A percentile compares a stretch with the other conserved stretches of the same genome.
Conservation (phyloP, 225 moss, liverwort and hornwort genomes). For the Marchantia polymorpha region DNA sequence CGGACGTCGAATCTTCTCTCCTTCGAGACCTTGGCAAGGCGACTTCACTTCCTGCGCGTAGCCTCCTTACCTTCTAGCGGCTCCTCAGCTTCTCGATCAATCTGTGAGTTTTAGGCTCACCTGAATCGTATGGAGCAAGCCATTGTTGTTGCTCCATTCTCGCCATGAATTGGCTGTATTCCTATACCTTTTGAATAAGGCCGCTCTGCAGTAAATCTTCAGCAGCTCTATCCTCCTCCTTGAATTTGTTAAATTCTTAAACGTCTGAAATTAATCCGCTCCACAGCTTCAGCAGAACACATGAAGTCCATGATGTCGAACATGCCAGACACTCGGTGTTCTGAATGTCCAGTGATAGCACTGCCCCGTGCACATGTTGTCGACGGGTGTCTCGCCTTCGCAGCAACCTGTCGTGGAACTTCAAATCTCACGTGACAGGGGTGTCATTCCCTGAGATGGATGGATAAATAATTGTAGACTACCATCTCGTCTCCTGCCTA, state of each 20-base stretch:
- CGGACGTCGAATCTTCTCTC: not conserved
- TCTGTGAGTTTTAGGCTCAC: not conserved
- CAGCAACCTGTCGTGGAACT: not conserved
- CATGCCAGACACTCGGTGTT: not conserved
- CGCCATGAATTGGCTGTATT: constrained; percentile 1
- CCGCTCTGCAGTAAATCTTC: not conserved
- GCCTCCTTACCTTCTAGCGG: not conserved
- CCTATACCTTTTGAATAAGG: not conserved
- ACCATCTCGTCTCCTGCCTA: not conserved
- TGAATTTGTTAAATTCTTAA: not conserved
- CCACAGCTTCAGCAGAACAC: not conserved
- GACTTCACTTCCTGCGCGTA: not conserved
- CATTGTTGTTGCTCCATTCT: not conserved
- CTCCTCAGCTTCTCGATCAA: constrained; percentile 2
- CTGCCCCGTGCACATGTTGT: not conserved
- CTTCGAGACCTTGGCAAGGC: not conserved
- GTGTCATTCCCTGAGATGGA: not conserved
- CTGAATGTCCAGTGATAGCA: not conserved
- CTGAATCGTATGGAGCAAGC: constrained; percentile 4
- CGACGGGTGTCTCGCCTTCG: not conserved
- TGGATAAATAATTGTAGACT: not conserved
- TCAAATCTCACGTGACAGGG: not conserved
- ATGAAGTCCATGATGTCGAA: not conserved
- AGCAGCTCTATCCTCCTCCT: not conserved
- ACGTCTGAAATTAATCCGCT: constrained; percentile 4